phyloP scores from a whole-genome alignment of 163 green algal species.

The Scenedesmus sp. region DNA sequence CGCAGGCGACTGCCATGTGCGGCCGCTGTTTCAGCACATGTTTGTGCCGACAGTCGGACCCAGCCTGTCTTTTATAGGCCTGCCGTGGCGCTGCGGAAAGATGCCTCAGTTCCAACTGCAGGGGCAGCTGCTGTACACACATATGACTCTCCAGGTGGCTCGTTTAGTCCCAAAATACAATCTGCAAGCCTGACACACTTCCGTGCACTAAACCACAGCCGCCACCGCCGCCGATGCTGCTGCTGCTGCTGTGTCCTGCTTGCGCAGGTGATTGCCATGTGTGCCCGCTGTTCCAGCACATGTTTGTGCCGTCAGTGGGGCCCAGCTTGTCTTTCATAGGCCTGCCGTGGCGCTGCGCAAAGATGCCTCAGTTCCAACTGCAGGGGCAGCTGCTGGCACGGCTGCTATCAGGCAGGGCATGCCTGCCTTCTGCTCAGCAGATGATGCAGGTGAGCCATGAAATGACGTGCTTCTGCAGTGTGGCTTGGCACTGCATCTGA shows the following conservation, averaged over 20 bases:
- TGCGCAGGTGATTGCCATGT: slow-evolving; percentile 35
- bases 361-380: slow-evolving; percentile 60
- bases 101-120: too few relatives aligned
- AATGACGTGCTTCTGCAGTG: too few relatives aligned
- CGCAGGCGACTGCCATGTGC: slow-evolving; percentile 21
- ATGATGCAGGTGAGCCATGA: slow-evolving; percentile 13
- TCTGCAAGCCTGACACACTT: too few relatives aligned
- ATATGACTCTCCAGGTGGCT: too few relatives aligned
- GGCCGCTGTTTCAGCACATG: slow-evolving; percentile 54
- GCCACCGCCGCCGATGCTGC: not conserved
- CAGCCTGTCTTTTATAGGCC: not conserved
- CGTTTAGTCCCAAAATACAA: too few relatives aligned
- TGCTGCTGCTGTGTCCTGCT: not conserved
- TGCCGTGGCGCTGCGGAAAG: not conserved
- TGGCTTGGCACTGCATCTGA: too few relatives aligned
- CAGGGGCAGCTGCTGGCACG: slow-evolving; percentile 53
- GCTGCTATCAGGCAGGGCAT: slow-evolving; percentile 14
- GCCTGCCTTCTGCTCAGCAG: not conserved
- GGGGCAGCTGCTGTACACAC: too few relatives aligned
- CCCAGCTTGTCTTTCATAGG: slow-evolving; percentile 52
- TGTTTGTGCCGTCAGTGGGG: slow-evolving; percentile 46
- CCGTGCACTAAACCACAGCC: too few relatives aligned
- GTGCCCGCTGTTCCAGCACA: slow-evolving; percentile 53
- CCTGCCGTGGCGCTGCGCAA: slow-evolving; percentile 45
- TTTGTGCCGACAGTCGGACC: slow-evolving; percentile 30